Evolutionary conservation across 2,329 filamentous ascomycete species (phyloP), one percentile per base, ranked within the genome.

Genomic region (Venturia nashicola): DNA sequence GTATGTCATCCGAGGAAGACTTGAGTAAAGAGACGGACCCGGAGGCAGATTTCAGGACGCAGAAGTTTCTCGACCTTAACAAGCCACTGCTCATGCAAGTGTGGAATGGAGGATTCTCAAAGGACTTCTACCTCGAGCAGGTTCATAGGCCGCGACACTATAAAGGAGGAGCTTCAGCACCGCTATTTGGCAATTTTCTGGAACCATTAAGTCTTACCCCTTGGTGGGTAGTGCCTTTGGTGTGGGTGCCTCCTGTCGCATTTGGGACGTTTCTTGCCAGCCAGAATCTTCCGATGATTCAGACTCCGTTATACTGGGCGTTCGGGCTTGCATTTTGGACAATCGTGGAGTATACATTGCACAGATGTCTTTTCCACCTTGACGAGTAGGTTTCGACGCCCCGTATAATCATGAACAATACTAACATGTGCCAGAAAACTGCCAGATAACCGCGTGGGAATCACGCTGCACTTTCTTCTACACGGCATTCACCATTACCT

Each of bases 401-500:
- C 59, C n/a, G 12, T 36, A 8, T 43, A 57, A 60, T 18, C n/a
- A 65, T 46, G 67, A 75, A 79, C 6, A 54, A 63, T 39, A 39
- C 62, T 67, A 61, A 62, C 40, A 64, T 12, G 54, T 18, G 63
- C 27, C 67, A 95, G 90, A 59, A 90, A 86, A 72, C 87, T 99
- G 12, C 94, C 94, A 0, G 90, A 99, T 74, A 96, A 97, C 74
- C 84, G 91, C 64, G 87, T 90, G n/a, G 88, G 84, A 67, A 80
- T 99, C 65, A 96, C 91, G 0, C 70, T 88, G 23, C 94, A 99
- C 75, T 99, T 99, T 78, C 78, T 97, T 48, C 88, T 99, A 34
- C 94, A 99, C 71, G 94, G 94, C 67, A 90, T 99, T 67, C 94
- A 99, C 73, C 94, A 99, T 76, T 99, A 97, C 76, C 83, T 99